Conservation (phyloP, 2,329 filamentous ascomycete species). For the Colletotrichum neosansevieriae region DNA sequence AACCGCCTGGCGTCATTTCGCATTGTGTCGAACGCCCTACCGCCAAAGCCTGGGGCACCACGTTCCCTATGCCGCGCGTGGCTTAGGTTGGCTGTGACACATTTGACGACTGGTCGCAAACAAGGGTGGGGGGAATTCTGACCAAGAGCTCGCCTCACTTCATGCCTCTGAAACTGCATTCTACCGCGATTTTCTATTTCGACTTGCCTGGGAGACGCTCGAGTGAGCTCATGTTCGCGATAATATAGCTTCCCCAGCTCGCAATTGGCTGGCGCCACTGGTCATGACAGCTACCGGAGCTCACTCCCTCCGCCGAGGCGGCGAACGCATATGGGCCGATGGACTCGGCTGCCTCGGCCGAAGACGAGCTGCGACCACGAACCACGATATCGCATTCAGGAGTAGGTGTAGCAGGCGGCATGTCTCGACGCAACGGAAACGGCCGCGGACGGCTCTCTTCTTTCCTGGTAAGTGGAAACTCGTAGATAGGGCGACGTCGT, state of each 20-base stretch:
- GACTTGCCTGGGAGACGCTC: not conserved
- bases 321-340: constrained; percentile 27
- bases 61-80: constrained; percentile 29
- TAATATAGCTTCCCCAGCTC: constrained; percentile 37
- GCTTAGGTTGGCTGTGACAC: constrained; percentile 28
- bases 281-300: constrained; percentile 40
- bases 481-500: not conserved
- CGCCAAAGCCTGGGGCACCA: constrained; percentile 20
- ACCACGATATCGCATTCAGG: constrained; percentile 41
- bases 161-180: not conserved
- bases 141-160: not conserved
- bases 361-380: constrained; percentile 20
- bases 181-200: not conserved
- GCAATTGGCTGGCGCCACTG: constrained; percentile 37
- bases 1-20: constrained; percentile 22
- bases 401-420: constrained; percentile 40
- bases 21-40: constrained; percentile 16
- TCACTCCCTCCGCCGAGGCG: constrained; percentile 34
- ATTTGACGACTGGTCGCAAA: not conserved
- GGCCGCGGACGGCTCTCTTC: constrained; percentile 69
- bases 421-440: constrained; percentile 50
- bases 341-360: constrained; percentile 35
- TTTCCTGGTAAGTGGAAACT: constrained; percentile 62
- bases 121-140: no score
- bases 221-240: constrained; percentile 33